A percentile compares a stretch with the other conserved stretches of the same genome.
These are phyloP conservation scores for Plasmopara viticola DNA, from an alignment of 352 stramenopile species.

Conservation along the genomic window DNA sequence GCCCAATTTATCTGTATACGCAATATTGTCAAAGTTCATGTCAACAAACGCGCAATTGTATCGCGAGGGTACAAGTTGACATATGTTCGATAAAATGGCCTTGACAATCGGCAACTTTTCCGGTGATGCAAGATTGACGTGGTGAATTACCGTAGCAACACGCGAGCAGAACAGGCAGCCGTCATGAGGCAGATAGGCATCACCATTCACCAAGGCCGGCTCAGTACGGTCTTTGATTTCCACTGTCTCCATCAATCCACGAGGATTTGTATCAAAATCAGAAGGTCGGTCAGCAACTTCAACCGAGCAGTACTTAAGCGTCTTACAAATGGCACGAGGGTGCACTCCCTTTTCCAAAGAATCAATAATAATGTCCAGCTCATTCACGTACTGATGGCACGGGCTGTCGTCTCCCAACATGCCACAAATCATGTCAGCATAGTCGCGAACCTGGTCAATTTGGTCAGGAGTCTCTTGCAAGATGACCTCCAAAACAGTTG, in stretches of 20 bases:
- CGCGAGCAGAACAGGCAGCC: constrained; percentile 54
- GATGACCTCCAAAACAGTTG: constrained; percentile 41
- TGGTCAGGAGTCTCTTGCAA: constrained; percentile 38
- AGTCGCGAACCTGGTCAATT: constrained; percentile 40
- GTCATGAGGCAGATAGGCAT: constrained; percentile 9
- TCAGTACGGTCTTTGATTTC: constrained; percentile 4
- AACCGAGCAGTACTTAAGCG: constrained; percentile 33
- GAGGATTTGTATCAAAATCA: constrained; percentile 11
- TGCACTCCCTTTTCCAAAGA: constrained; percentile 36
- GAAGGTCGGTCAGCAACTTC: constrained; percentile 2
- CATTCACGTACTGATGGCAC: constrained; percentile 38
- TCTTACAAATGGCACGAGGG: constrained; percentile 39
- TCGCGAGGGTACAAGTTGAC: constrained; percentile 33
- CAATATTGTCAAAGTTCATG: constrained; percentile 64
- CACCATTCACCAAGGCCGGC: constrained; percentile 5
- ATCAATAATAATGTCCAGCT: constrained; percentile 45
- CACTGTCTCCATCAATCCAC: constrained; percentile 18
- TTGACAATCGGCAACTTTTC: constrained; percentile 45
- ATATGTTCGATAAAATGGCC: constrained; percentile 39
- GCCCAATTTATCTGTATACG: constrained; percentile 46
- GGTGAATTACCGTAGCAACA: constrained; percentile 33
- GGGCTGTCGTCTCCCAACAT: constrained; percentile 44
- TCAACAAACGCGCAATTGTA: constrained; percentile 45
- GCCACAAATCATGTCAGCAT: constrained; percentile 47
- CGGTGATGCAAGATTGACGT: constrained; percentile 35